A percentile compares a stretch with the other conserved stretches of the same genome.
Conservation (phyloP, 2,329 filamentous ascomycete genomes). For the Paramyrothecium sp. region DNA sequence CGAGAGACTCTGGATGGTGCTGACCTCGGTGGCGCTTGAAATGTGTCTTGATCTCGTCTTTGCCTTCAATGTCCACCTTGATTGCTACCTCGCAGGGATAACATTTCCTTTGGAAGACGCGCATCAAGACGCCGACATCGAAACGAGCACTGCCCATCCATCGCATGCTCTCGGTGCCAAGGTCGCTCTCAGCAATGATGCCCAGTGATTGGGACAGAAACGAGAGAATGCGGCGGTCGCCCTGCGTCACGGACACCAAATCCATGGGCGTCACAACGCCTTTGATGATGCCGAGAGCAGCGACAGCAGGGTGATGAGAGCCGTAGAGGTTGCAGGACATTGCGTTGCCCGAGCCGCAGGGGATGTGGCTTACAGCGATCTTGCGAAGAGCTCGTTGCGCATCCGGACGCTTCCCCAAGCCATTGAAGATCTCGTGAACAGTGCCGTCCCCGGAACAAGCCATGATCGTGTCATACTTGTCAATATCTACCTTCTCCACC, state of each 20-base stretch:
- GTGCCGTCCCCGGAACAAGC: slow-evolving; percentile 92
- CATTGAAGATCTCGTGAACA: slow-evolving; percentile 93
- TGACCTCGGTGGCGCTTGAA: slow-evolving; percentile 55
- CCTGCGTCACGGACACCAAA: slow-evolving; percentile 84
- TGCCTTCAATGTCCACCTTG: slow-evolving; percentile 77
- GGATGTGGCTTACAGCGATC: slow-evolving; percentile 81
- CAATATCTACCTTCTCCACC: slow-evolving; percentile 70
- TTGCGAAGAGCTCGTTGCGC: slow-evolving; percentile 71
- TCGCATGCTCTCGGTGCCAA: slow-evolving; percentile 85
- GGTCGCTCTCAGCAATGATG: slow-evolving; percentile 84
- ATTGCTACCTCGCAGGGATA: slow-evolving; percentile 90
- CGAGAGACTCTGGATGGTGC: slow-evolving; percentile 19
- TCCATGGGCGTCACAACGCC: slow-evolving; percentile 82
- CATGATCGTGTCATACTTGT: slow-evolving; percentile 80
- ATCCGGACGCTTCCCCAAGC: slow-evolving; percentile 73
- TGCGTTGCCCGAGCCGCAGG: slow-evolving; percentile 91
- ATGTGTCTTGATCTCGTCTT: slow-evolving; percentile 69
- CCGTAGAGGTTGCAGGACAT: slow-evolving; percentile 90
- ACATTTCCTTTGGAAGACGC: slow-evolving; percentile 71
- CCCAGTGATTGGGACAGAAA: slow-evolving; percentile 91
- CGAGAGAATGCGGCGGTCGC: slow-evolving; percentile 69
- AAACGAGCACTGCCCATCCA: slow-evolving; percentile 92
- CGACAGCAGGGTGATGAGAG: slow-evolving; percentile 70
- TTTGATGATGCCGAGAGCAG: slow-evolving; percentile 83
- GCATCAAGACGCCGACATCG: slow-evolving; percentile 76